Base-by-base conservation (phyloP, 2,329 filamentous ascomycete species). In the Pseudogymnoascus sp. region DNA sequence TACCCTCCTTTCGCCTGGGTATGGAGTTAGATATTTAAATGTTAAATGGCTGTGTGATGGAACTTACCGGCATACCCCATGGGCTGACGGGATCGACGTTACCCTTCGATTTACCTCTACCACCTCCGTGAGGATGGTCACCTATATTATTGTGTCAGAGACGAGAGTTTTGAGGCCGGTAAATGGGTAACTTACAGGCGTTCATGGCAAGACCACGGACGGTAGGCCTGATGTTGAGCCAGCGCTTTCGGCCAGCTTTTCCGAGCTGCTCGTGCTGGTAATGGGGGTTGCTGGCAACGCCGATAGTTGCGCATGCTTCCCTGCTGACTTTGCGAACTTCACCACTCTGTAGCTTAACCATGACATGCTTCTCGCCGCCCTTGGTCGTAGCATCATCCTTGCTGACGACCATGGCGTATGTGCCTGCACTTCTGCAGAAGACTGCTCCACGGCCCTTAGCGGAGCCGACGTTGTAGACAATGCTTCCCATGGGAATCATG, bases 191-290 rank as follows among this genome's bases (percentile, higher is more conserved):
- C 83, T 73, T 78, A 91, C 89, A 85, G 75, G 93, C 92, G 80
- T 99, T 99, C 95, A 99, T 99, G 67, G 95, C 94, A 70, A 97
- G 79, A 88, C 94, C 95, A 80, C 95, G 87, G 50, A 99, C 94
- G 0, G 94, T 97, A 14, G 94, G 94, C 69, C 94, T 83, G 73
- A 95, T 96, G 73, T 94, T 94, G 68, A 97, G 78, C 92, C 92
- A 97, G 72, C 94, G 85, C 70, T 88, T 92, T 71, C 95, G 86
- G 73, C 94, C 94, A 70, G 94, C 94, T 79, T 99, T 99, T 70
- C 95, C 95, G 63, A 99, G 83, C 73, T 94, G 91, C 68, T 86
- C 83, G 76, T 95, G 96, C 69, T 96, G 91, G 75, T 92, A 89
- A 74, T 96, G 89, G 56, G 89, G 85, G 76, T 99, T 99, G 82